Conservation (phyloP, 1,139 yeast genomes). For the Saccharomycopsis hybrid region DNA sequence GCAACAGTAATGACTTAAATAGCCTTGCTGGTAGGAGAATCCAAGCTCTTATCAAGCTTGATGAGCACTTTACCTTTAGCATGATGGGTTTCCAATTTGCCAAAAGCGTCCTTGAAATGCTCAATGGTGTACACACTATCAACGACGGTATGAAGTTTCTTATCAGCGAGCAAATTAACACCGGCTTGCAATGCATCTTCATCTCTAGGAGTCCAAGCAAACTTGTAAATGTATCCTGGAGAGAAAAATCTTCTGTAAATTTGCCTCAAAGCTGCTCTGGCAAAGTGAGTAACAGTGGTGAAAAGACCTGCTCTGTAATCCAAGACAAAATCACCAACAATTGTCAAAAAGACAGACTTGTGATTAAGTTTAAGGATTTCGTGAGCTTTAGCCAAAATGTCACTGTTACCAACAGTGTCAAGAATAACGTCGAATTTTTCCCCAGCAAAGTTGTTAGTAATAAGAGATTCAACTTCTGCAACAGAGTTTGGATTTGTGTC, state of each 20-base stretch:
- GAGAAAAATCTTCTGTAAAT: constrained; percentile 4
- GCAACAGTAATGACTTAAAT: no score
- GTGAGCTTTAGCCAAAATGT: constrained; percentile 32
- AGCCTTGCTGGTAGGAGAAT: no score
- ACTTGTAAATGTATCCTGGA: constrained; percentile 1
- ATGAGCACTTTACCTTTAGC: constrained; percentile 62
- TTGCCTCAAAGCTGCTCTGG: not conserved
- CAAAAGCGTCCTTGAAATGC: constrained; percentile 45
- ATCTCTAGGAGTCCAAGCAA: not conserved
- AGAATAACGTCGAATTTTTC: constrained; percentile 39
- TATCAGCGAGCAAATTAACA: constrained; percentile 35
- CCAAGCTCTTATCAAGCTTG: not conserved
- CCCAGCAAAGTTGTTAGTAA: constrained; percentile 28
- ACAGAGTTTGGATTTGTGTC: constrained; percentile 26
- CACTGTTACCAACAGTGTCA: constrained; percentile 42
- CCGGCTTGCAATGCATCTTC: constrained; percentile 29
- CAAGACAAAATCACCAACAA: constrained; percentile 42
- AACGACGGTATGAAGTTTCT: constrained; percentile 39
- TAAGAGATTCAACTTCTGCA: constrained; percentile 30
- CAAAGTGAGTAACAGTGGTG: not conserved
- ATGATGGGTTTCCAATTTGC: constrained; percentile 37
- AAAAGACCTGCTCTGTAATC: constrained; percentile 22
- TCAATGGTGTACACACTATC: constrained; percentile 49
- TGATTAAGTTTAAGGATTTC: constrained; percentile 37
- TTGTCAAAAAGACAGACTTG: constrained; percentile 41